These are phyloP conservation scores for Isabelozyma gotoi DNA, from an alignment of 805 yeast genomes.

Conservation along the genomic window DNA sequence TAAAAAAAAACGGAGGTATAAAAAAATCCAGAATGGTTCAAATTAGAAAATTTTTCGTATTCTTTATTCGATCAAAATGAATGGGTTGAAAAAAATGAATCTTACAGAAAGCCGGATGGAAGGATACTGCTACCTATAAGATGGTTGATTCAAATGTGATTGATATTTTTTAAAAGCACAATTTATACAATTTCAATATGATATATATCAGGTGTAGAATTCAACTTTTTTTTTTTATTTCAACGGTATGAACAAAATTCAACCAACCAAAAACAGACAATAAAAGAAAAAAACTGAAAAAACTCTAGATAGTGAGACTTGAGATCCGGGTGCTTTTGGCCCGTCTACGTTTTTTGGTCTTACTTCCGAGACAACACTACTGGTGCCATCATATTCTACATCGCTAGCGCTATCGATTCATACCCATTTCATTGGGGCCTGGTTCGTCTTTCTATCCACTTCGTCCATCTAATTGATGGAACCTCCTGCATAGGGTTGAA, in stretches of 20 bases:
- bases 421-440: background rate
- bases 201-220: too few species aligned
- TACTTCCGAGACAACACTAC: background rate
- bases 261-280: background rate
- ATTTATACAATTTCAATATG: too few species aligned
- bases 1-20: background rate
- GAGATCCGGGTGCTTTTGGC: background rate
- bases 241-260: background rate
- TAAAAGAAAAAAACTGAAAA: background rate
- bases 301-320: background rate
- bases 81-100: too few species aligned
- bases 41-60: background rate
- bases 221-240: background rate
- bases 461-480: background rate
- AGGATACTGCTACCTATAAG: too few species aligned
- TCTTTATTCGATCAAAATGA: background rate
- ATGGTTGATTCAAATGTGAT: too few species aligned
- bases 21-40: too few species aligned
- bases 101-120: too few species aligned
- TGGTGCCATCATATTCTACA: background rate
- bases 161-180: background rate
- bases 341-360: background rate
- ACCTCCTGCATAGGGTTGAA: background rate
- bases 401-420: background rate
- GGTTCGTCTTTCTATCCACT: background rate